phyloP scores from a whole-genome alignment of 1,284 basidiomycete genomes.

The Cryptococcus sp. region DNA sequence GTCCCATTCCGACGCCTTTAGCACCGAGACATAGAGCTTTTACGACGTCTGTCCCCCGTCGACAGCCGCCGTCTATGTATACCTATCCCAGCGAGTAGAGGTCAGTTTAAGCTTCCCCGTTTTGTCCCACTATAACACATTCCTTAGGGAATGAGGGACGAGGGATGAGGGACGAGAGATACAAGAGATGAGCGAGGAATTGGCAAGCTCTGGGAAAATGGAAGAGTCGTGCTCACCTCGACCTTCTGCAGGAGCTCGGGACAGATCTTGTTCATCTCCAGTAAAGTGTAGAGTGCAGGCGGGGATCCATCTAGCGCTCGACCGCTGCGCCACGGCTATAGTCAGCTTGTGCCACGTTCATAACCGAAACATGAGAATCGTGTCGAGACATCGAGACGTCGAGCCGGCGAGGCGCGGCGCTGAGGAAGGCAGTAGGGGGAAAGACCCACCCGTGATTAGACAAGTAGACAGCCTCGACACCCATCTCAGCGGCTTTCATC shows the following conservation, averaged over 20 bases:
- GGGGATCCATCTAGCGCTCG: slow-evolving; percentile 49
- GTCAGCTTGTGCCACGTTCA: slow-evolving; percentile 4
- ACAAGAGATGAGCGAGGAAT: background rate
- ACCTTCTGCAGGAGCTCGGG: slow-evolving; percentile 52
- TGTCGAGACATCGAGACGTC: too few species aligned
- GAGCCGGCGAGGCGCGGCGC: too few species aligned
- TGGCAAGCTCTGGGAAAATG: background rate
- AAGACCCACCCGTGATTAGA: slow-evolving; percentile 53
- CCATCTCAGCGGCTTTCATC: slow-evolving; percentile 50
- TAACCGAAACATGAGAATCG: too few species aligned
- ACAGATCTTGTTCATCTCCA: slow-evolving; percentile 52
- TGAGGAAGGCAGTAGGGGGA: too few species aligned
- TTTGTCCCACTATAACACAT: background rate
- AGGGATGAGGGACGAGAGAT: background rate
- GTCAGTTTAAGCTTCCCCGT: background rate
- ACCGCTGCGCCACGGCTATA: slow-evolving; percentile 24
- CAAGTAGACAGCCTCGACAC: slow-evolving; percentile 53
- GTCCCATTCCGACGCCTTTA: slow-evolving; percentile 54
- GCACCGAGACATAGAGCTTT: slow-evolving; percentile 58
- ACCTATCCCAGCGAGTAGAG: slow-evolving; percentile 16
- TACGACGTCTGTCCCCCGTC: slow-evolving; percentile 56
- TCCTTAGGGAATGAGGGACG: too few species aligned
- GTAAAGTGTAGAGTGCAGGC: slow-evolving; percentile 53
- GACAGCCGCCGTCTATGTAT: slow-evolving; percentile 56
- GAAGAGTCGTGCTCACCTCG: slow-evolving; percentile 33